These are phyloP conservation scores for Hortaea werneckii DNA, from an alignment of 2,329 filamentous ascomycete species.

Conservation along the genomic window DNA sequence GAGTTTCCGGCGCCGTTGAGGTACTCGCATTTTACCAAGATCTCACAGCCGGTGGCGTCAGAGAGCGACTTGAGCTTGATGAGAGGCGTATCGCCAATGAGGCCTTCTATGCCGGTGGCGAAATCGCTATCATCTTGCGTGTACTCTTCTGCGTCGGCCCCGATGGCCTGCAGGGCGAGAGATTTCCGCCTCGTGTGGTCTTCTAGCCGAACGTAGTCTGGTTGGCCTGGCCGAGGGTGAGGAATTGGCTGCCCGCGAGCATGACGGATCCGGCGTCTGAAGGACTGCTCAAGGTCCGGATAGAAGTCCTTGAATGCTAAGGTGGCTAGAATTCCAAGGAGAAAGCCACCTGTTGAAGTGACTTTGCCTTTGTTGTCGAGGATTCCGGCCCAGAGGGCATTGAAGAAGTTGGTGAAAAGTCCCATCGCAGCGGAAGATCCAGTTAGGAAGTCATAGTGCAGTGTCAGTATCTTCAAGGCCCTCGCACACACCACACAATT, in stretches of 20 bases:
- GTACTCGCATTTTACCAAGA: constrained; percentile 90
- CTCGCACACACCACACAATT: background rate
- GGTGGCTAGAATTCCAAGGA: constrained; percentile 65
- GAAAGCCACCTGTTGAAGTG: constrained; percentile 42
- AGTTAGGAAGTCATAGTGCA: background rate
- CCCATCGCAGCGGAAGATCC: constrained; percentile 1
- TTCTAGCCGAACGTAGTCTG: constrained; percentile 21
- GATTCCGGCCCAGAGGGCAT: constrained; percentile 19
- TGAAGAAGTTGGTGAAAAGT: constrained; percentile 14
- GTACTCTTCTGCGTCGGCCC: background rate
- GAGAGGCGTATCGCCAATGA: constrained; percentile 88
- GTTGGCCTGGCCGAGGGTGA: constrained; percentile 17
- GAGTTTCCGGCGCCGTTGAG: constrained; percentile 89
- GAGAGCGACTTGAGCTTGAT: constrained; percentile 78
- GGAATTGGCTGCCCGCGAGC: constrained; percentile 14
- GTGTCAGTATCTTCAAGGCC: background rate
- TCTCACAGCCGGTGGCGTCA: constrained; percentile 74
- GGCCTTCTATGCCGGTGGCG: constrained; percentile 73
- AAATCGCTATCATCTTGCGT: constrained; percentile 31
- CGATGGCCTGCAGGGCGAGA: background rate
- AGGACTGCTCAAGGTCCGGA: constrained; percentile 59
- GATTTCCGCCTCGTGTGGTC: constrained; percentile 17
- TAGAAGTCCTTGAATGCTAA: constrained; percentile 73
- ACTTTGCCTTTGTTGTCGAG: constrained; percentile 25
- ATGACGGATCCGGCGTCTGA: constrained; percentile 35